A percentile compares a stretch with the other conserved stretches of the same genome.
These are phyloP conservation scores for Haberlea rhodopensis DNA, from an alignment of 257 asterid species.

Conservation along the genomic window DNA sequence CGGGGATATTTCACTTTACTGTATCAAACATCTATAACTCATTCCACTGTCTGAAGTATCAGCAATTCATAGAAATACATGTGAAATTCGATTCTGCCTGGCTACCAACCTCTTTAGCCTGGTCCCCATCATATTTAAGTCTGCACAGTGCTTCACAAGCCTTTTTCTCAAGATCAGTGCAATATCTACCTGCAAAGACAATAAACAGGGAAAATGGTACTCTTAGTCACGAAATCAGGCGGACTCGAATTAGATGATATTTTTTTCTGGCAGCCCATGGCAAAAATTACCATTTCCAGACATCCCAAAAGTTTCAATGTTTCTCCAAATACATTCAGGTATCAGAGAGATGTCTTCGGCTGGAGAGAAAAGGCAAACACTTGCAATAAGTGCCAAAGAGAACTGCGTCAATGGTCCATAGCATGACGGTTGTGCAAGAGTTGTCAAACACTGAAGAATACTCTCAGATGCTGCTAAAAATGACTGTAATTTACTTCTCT, in stretches of 20 bases:
- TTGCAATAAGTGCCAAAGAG: conserved; percentile 76
- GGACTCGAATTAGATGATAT: conserved; percentile 1
- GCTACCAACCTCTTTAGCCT: conserved; percentile 74
- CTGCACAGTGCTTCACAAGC: conserved; percentile 75
- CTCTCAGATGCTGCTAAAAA: conserved; percentile 82
- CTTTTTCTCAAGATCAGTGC: conserved; percentile 64
- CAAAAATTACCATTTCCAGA: conserved; percentile 53
- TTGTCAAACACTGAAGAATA: conserved; percentile 65
- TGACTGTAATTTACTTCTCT: conserved; percentile 60
- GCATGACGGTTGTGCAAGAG: conserved; percentile 57
- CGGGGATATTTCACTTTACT: conserved; percentile 4
- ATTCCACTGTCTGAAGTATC: conserved; percentile 11
- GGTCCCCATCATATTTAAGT: conserved; percentile 63
- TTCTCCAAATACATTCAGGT: conserved; percentile 82
- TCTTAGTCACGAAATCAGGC: conserved; percentile 14
- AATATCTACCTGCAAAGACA: conserved; percentile 53
- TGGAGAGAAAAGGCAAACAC: conserved; percentile 76
- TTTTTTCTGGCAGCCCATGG: conserved; percentile 24
- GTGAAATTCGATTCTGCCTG: conserved; percentile 14
- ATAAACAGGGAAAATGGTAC: conserved; percentile 22
- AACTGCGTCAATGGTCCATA: conserved; percentile 68
- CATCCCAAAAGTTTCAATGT: conserved; percentile 69
- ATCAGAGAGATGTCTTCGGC: conserved; percentile 75
- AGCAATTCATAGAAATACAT: conserved; percentile 6
- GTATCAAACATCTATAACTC: conserved; percentile 6